phyloP scores from a whole-genome alignment of 768 basidiomycete genomes.

The Lepiota brunneoincarnata region DNA sequence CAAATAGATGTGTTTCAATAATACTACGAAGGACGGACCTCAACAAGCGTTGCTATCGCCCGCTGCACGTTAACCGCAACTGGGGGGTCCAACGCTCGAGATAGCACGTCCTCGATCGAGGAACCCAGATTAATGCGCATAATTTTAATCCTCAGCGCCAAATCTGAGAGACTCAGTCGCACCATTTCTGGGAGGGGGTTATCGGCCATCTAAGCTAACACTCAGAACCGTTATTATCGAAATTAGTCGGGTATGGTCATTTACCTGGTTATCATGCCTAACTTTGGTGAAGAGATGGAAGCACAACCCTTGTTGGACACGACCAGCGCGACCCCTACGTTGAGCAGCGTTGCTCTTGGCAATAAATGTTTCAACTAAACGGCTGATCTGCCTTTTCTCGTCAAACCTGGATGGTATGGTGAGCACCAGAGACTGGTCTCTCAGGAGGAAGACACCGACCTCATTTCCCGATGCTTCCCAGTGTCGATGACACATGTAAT shows the following conservation, averaged over 20 bases:
- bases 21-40: slow-evolving; percentile 43
- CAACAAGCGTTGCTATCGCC: slow-evolving; percentile 87
- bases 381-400: slow-evolving; percentile 94
- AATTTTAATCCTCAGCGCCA: slow-evolving; percentile 90
- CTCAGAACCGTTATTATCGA: neutral
- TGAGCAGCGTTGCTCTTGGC: slow-evolving; percentile 91
- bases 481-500: slow-evolving; percentile 95
- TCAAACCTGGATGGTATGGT: slow-evolving; percentile 62
- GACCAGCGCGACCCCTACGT: slow-evolving; percentile 86
- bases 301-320: slow-evolving; percentile 85
- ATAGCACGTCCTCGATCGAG: slow-evolving; percentile 88
- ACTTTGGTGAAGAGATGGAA: slow-evolving; percentile 94
- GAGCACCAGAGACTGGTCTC: neutral
- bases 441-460: slow-evolving; percentile 33
- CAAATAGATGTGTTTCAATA: slow-evolving; percentile 1
- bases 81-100: slow-evolving; percentile 88
- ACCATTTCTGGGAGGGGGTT: slow-evolving; percentile 95
- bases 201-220: slow-evolving; percentile 67
- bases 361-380: slow-evolving; percentile 88
- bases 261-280: slow-evolving; percentile 77
- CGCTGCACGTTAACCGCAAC: slow-evolving; percentile 82
- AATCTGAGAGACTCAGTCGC: slow-evolving; percentile 87
- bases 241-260: slow-evolving; percentile 7
- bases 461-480: slow-evolving; percentile 93
- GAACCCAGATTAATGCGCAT: slow-evolving; percentile 84